Base-by-base conservation (phyloP, 2,329 filamentous ascomycete genomes). In the Lecanicillium sp. region DNA sequence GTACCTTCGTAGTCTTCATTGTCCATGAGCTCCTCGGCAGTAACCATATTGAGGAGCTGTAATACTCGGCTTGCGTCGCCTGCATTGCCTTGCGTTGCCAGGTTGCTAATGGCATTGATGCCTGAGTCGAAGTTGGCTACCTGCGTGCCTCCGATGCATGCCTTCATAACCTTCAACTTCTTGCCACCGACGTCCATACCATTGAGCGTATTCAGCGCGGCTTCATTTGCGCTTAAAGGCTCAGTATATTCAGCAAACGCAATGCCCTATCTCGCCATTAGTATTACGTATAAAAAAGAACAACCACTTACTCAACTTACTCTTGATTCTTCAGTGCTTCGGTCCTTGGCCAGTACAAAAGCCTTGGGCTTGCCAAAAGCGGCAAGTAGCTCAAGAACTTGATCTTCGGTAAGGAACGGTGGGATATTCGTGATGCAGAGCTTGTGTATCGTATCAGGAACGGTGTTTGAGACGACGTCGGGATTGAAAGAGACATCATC, bases 31-130 rank as follows among this genome's bases (percentile, higher is more conserved):
- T 98, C 92, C 52, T 98, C 92, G 0, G 88, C 74, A 0, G 92
- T 98, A 27, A 98, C 90, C 92, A 98, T 98, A 68, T 98, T 98
- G 55, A 98, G 76, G 45, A 98, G 69, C 63, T 95, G 90, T 44
- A 98, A 60, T 13, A 98, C 90, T 40, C 85, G 78, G 48, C 85
- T 85, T 43, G 82, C 79, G 50, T 94, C 88, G 25, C 84, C 70
- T 43, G 89, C 84, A 40, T 74, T 74, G 28, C 81, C 86, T 15
- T 92, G 94, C 42, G 90, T 89, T 28, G 92, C 92, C 51, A 98
- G 84, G 76, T 95, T 88, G 36, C 89, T 94, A 80, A 98, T 96
- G 46, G 92, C 92, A 51, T 92, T 94, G 45, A 98, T 90, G 40
- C 90, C 87, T 73, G 95, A 94, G 55, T 98, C 92, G 29, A 94